A percentile compares a stretch with the other conserved stretches of the same genome.
Evolutionary conservation across 176 grass and related monocot genomes (phyloP).

Genomic region (Zea luxurians): DNA sequence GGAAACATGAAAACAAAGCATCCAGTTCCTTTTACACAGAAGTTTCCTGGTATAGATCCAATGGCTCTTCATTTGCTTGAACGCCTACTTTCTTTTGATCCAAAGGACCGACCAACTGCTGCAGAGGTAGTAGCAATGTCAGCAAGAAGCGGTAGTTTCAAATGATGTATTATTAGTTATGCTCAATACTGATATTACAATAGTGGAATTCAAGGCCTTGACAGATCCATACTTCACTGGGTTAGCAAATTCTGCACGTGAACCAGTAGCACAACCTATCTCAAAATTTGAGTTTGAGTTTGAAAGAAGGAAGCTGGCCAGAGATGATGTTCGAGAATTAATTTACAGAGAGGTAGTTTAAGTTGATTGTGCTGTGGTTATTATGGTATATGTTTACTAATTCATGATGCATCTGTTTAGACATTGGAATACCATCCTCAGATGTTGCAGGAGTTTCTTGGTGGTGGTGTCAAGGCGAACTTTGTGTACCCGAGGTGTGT

Average conservation of each 20-base stretch:
- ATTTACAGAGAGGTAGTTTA: conserved; percentile 83
- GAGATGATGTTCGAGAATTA: conserved; percentile 85
- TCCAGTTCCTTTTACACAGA: conserved; percentile 62
- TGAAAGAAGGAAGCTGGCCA: conserved; percentile 81
- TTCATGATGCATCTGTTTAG: conserved; percentile 41
- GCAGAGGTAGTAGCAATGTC: conserved; percentile 55
- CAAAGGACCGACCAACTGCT: conserved; percentile 69
- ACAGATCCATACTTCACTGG: conserved; percentile 75
- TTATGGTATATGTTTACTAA: conserved; percentile 29
- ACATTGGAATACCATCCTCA: conserved; percentile 97
- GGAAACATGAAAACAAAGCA: conserved; percentile 65
- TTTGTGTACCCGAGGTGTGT: conserved; percentile 92
- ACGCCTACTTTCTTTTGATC: conserved; percentile 73
- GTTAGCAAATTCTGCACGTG: conserved; percentile 65
- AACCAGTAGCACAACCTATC: conserved; percentile 67
- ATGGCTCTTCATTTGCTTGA: conserved; percentile 75
- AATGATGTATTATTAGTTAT: conserved; percentile 20
- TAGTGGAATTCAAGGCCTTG: conserved; percentile 62
- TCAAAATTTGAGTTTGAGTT: conserved; percentile 95
- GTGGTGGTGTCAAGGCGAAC: conserved; percentile 62
- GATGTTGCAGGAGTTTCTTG: conserved; percentile 74
- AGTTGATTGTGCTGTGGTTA: background rate
- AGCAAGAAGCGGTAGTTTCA: conserved; percentile 10
- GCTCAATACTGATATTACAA: conserved; percentile 34
- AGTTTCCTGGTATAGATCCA: conserved; percentile 69